phyloP scores from a whole-genome alignment of 1,284 basidiomycete species.

The Xerocomus amazonicus region DNA sequence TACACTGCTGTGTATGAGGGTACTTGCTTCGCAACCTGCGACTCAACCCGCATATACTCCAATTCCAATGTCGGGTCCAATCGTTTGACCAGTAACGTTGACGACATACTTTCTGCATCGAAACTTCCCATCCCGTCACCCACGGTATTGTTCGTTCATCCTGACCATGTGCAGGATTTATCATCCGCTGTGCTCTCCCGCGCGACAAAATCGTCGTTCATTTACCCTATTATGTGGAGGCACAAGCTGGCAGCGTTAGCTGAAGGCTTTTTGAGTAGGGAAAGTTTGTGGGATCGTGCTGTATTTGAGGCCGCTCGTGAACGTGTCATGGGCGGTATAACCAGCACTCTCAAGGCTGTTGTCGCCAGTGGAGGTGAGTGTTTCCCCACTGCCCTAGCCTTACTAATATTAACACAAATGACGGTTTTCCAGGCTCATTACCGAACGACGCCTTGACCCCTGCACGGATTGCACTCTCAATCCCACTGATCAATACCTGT shows the following conservation, averaged over 20 bases:
- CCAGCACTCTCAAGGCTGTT: slow-evolving; percentile 55
- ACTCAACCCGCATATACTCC: slow-evolving; percentile 51
- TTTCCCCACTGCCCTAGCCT: background rate
- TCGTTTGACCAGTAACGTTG: slow-evolving; percentile 32
- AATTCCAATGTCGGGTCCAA: slow-evolving; percentile 8
- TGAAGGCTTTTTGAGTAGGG: slow-evolving; percentile 70
- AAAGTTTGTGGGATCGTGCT: slow-evolving; percentile 74
- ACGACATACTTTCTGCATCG: slow-evolving; percentile 46
- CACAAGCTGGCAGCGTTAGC: slow-evolving; percentile 65
- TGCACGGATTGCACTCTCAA: slow-evolving; percentile 64
- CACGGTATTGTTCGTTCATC: slow-evolving; percentile 61
- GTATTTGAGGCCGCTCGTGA: slow-evolving; percentile 66
- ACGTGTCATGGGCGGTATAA: slow-evolving; percentile 53
- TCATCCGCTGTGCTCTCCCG: slow-evolving; percentile 47
- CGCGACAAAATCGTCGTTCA: slow-evolving; percentile 49
- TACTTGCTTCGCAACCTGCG: slow-evolving; percentile 62
- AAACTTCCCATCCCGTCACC: slow-evolving; percentile 61
- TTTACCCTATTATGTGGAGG: slow-evolving; percentile 61
- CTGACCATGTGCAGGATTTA: slow-evolving; percentile 53
- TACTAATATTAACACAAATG: slow-evolving; percentile 4
- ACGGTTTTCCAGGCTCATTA: slow-evolving; percentile 34
- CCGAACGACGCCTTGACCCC: slow-evolving; percentile 47
- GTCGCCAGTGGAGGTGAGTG: slow-evolving; percentile 62
- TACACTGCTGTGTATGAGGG: slow-evolving; percentile 76
- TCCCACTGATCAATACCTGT: slow-evolving; percentile 63